Conservation (phyloP, 805 yeast species). For the Cyberlindnera samutprakarnensis region DNA sequence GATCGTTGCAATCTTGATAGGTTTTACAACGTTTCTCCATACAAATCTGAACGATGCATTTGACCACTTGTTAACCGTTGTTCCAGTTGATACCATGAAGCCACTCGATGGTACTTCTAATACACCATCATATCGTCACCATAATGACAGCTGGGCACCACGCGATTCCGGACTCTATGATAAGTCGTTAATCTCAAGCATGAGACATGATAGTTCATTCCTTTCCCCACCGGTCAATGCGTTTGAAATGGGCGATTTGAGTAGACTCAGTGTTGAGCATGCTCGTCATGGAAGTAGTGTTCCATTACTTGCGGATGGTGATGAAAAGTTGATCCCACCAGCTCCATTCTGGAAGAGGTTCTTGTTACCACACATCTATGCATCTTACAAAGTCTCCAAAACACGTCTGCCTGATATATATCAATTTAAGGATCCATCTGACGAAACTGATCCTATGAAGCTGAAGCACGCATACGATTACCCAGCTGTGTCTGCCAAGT, state of each 20-base stretch:
- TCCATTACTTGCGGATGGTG: slow-evolving; percentile 71
- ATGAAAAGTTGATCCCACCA: slow-evolving; percentile 22
- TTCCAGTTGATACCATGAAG: slow-evolving; percentile 69
- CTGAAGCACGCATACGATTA: slow-evolving; percentile 60
- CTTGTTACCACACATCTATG: slow-evolving; percentile 48
- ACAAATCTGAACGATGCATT: slow-evolving; percentile 58
- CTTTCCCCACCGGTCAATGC: slow-evolving; percentile 15
- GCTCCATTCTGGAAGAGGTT: slow-evolving; percentile 40
- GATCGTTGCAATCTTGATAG: slow-evolving; percentile 58
- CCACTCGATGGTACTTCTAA: slow-evolving; percentile 64
- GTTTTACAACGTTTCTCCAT: slow-evolving; percentile 64
- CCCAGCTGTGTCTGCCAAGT: slow-evolving; percentile 62
- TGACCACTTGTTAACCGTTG: slow-evolving; percentile 45
- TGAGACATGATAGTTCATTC: slow-evolving; percentile 5
- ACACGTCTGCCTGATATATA: slow-evolving; percentile 52
- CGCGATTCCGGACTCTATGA: slow-evolving; percentile 6
- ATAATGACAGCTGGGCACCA: slow-evolving; percentile 3
- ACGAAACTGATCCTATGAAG: slow-evolving; percentile 26
- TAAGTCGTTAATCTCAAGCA: slow-evolving; percentile 3
- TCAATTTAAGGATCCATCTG: slow-evolving; percentile 40
- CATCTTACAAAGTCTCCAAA: slow-evolving; percentile 41
- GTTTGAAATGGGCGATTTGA: slow-evolving; percentile 21
- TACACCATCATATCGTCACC: slow-evolving; percentile 45
- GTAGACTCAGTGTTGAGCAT: slow-evolving; percentile 14
- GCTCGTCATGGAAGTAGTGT: slow-evolving; percentile 24